Conservation (phyloP, 805 yeast genomes). For the Wickerhamomyces sydowiorum region DNA sequence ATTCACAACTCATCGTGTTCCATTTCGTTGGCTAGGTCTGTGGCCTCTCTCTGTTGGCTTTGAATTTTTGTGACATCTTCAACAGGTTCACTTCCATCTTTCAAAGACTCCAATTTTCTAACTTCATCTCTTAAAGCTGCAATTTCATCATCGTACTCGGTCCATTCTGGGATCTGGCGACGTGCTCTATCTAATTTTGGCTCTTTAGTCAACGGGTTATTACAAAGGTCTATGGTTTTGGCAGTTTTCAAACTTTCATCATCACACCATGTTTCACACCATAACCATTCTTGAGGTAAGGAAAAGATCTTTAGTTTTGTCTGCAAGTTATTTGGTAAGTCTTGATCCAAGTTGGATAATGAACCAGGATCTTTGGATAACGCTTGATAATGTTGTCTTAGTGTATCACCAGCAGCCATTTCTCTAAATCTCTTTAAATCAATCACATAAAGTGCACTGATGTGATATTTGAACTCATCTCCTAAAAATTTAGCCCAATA, state of each 20-base stretch:
- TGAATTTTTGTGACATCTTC: background rate
- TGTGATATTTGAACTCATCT: slow-evolving; percentile 55
- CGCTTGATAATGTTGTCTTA: slow-evolving; percentile 81
- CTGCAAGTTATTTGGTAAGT: slow-evolving; percentile 87
- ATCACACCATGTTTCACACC: slow-evolving; percentile 94
- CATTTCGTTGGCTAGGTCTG: background rate
- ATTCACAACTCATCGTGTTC: background rate
- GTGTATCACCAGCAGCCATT: slow-evolving; percentile 66
- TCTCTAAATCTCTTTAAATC: slow-evolving; percentile 65
- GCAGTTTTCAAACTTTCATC: slow-evolving; percentile 57
- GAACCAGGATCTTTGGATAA: slow-evolving; percentile 77
- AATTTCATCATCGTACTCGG: slow-evolving; percentile 53
- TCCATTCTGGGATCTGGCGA: slow-evolving; percentile 78
- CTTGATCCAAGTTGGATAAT: slow-evolving; percentile 82
- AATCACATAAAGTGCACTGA: slow-evolving; percentile 79
- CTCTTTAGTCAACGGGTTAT: slow-evolving; percentile 78
- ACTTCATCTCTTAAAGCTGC: slow-evolving; percentile 21
- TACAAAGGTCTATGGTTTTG: slow-evolving; percentile 77
- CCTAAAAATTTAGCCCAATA: slow-evolving; percentile 71
- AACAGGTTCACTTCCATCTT: background rate
- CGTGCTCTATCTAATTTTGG: slow-evolving; percentile 71
- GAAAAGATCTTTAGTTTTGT: slow-evolving; percentile 58
- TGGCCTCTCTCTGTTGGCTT: background rate
- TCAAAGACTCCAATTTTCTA: background rate
- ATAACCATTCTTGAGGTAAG: slow-evolving; percentile 77